Conservation (phyloP, 2,329 filamentous ascomycete species). For the Fusarium abutilonis region DNA sequence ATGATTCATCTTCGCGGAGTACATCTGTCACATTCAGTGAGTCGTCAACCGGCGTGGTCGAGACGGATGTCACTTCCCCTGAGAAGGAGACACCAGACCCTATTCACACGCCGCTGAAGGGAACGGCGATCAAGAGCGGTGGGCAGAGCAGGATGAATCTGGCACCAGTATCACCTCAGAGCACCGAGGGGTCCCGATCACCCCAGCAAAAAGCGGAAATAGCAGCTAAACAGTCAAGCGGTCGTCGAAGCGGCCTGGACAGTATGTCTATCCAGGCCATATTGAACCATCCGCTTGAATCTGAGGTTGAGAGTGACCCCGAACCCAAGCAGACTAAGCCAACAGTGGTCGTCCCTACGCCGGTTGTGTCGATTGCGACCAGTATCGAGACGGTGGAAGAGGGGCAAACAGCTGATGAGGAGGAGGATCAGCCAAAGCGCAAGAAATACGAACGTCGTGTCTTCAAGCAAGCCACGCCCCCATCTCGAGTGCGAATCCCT, state of each 20-base stretch:
- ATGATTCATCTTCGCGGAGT: conserved; percentile 49
- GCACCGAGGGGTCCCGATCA: conserved; percentile 42
- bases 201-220: conserved; percentile 35
- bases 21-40: conserved; percentile 50
- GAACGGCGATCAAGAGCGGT: conserved; percentile 11
- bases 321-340: conserved; percentile 29
- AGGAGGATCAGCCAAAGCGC: conserved; percentile 41
- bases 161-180: conserved; percentile 48
- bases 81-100: conserved; percentile 59
- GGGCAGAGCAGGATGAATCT: conserved; percentile 20
- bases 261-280: conserved; percentile 51
- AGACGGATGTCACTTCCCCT: conserved; percentile 61
- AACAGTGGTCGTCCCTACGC: conserved; percentile 13
- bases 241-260: conserved; percentile 30
- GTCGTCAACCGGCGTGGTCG: conserved; percentile 44
- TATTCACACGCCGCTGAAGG: conserved; percentile 44
- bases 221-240: conserved; percentile 1
- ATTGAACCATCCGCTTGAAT: conserved; percentile 44
- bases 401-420: conserved; percentile 31
- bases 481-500: conserved; percentile 61
- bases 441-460: conserved; percentile 50
- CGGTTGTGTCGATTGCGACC: conserved; percentile 31
- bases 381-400: conserved; percentile 41
- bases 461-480: conserved; percentile 50
- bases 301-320: conserved; percentile 25